Percentiles rank a stretch among this genome's conserved stretches.
Evolutionary conservation across 768 basidiomycete genomes (phyloP).

Genomic region (Pleurotus platypus): DNA sequence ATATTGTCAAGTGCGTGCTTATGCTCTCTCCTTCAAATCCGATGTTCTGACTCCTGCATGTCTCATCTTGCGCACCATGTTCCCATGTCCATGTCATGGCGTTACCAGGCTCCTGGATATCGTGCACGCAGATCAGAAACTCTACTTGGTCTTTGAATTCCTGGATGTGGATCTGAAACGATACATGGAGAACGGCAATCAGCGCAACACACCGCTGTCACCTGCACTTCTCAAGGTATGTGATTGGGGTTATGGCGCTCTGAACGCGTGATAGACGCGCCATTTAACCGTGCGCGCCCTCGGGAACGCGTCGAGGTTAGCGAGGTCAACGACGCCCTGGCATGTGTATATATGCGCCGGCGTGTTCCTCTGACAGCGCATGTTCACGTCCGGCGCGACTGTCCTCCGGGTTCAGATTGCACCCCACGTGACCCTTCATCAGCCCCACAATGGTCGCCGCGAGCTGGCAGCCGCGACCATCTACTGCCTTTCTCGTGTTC

Average conservation of each 20-base stretch:
- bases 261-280: conserved; percentile 19
- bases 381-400: not conserved
- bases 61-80: conserved; percentile 1
- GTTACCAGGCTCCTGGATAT: conserved; percentile 82
- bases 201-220: conserved; percentile 66
- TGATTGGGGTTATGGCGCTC: conserved; percentile 9
- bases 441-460: not conserved
- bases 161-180: conserved; percentile 95
- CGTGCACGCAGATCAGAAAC: conserved; percentile 93
- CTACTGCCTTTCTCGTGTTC: not conserved
- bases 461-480: not conserved
- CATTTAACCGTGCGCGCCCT: not conserved
- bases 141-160: conserved; percentile 98
- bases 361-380: no score
- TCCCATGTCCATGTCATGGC: not conserved
- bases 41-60: not conserved
- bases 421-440: not conserved
- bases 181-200: conserved; percentile 90
- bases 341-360: no score
- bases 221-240: conserved; percentile 79
- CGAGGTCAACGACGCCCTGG: no score
- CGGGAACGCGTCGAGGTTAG: conserved; percentile 7
- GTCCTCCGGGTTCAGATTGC: not conserved
- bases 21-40: not conserved
- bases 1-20: conserved; percentile 79